Evolutionary conservation across 805 yeast genomes (phyloP).

Genomic region (Kodamaea nitidulidarum): DNA sequence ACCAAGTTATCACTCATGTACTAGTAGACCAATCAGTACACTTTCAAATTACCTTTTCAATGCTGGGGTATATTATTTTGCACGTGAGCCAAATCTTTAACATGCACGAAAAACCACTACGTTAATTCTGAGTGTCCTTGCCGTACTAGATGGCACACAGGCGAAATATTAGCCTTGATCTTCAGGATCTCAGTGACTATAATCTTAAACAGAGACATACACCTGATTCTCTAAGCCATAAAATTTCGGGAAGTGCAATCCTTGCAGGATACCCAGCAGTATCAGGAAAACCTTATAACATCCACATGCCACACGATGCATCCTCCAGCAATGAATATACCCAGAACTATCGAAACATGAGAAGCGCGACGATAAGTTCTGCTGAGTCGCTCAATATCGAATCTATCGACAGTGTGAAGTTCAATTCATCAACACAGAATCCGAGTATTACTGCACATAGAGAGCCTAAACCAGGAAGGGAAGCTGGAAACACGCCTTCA

Average conservation of each 20-base stretch:
- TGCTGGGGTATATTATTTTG: no score
- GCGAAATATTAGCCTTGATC: conserved; percentile 4
- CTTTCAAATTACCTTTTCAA: no score
- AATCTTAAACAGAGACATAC: neutral
- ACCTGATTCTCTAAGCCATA: neutral
- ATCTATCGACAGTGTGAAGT: conserved; percentile 10
- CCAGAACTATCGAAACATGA: neutral
- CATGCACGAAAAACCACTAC: neutral
- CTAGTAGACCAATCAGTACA: no score
- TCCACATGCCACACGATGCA: neutral
- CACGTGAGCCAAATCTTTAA: neutral
- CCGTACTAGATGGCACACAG: conserved; percentile 3
- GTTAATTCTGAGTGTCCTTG: neutral
- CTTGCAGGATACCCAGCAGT: neutral
- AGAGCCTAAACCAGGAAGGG: no score
- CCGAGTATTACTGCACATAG: neutral
- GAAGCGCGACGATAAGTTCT: conserved; percentile 11
- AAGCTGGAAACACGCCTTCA: no score
- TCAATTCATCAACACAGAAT: conserved; percentile 4
- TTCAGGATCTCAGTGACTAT: conserved; percentile 1
- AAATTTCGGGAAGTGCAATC: neutral
- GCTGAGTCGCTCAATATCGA: conserved; percentile 12
- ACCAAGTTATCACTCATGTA: no score
- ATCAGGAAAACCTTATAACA: neutral
- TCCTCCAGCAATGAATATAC: neutral